Conservation (phyloP, 768 basidiomycete genomes). For the Phanerochaete sordida region DNA sequence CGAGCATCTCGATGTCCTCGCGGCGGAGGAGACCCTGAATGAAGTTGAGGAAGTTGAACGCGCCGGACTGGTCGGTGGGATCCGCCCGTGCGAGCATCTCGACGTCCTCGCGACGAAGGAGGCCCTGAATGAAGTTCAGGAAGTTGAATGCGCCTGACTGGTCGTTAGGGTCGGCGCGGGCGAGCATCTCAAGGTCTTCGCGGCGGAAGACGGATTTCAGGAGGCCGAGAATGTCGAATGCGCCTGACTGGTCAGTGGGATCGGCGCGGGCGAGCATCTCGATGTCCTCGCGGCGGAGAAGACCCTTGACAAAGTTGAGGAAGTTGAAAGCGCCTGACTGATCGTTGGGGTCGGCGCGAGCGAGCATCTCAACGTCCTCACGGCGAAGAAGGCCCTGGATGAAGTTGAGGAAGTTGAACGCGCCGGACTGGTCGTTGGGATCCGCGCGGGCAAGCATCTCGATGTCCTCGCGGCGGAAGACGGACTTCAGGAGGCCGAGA, state of each 20-base stretch:
- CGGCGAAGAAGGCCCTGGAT: background rate
- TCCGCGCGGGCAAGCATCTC: background rate
- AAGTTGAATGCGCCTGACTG: background rate
- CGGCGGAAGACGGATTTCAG: background rate
- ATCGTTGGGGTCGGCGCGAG: background rate
- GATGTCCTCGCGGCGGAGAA: background rate
- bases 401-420: background rate
- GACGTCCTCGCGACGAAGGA: background rate
- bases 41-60: constrained; percentile 3
- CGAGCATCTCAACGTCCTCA: constrained; percentile 5
- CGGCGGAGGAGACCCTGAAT: background rate
- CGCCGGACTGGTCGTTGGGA: constrained; percentile 1
- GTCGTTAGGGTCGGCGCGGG: background rate
- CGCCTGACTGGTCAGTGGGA: background rate
- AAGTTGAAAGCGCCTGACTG: constrained; percentile 4
- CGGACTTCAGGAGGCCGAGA: background rate
- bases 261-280: constrained; percentile 1
- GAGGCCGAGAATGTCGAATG: background rate
- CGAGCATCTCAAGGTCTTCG: background rate
- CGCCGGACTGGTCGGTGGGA: background rate
- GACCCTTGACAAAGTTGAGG: background rate
- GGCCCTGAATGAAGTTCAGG: background rate
- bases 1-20: background rate
- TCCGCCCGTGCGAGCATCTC: background rate
- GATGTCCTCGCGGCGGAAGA: background rate